Conservation (phyloP, 257 asterid species). For the Hygrophila difformis region DNA sequence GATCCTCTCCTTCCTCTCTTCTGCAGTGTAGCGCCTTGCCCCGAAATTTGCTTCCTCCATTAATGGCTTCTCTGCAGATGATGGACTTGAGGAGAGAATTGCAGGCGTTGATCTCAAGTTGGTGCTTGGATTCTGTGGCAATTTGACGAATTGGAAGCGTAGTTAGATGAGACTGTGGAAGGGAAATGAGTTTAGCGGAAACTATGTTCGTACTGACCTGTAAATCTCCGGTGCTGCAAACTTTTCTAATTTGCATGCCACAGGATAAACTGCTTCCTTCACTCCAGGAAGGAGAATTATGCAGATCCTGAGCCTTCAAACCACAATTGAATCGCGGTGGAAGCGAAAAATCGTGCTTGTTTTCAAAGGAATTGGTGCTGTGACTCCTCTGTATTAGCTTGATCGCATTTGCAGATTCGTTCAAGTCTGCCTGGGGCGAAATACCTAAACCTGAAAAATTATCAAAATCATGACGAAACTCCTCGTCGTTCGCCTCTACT, state of each 20-base stretch:
- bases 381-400: constrained; percentile 63
- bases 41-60: constrained; percentile 59
- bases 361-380: constrained; percentile 58
- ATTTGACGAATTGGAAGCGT: no score
- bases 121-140: no score
- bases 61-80: constrained; percentile 43
- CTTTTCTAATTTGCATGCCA: constrained; percentile 74
- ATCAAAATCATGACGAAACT: no score
- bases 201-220: no score
- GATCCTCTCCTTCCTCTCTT: constrained; percentile 75
- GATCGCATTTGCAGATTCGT: no score
- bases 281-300: constrained; percentile 34
- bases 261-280: no score
- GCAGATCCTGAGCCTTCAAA: constrained; percentile 33
- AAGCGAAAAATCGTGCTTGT: constrained; percentile 22
- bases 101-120: no score
- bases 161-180: no score
- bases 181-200: no score
- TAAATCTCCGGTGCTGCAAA: constrained; percentile 80
- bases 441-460: constrained; percentile 9
- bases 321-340: constrained; percentile 36
- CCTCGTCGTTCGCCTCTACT: no score
- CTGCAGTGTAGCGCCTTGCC: constrained; percentile 55
- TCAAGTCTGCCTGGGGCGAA: constrained; percentile 29
- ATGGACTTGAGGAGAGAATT: constrained; percentile 54